These are phyloP conservation scores for Quercus rubra DNA, from an alignment of 306 rosid genomes.

Conservation along the genomic window DNA sequence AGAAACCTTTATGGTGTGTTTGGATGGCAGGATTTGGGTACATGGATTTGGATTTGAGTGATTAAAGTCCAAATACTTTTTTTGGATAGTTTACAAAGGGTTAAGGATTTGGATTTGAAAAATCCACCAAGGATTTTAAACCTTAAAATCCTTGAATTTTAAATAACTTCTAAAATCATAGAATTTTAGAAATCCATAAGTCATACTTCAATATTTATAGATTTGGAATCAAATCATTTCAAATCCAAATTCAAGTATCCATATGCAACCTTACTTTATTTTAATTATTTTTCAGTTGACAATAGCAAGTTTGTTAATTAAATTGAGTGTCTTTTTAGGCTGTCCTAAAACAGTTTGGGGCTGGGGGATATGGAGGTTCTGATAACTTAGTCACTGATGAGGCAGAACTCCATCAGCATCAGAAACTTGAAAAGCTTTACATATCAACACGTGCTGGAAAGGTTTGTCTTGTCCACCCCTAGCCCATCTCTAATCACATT, in stretches of 20 bases:
- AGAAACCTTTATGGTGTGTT: background rate
- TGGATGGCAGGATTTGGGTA: too few species aligned
- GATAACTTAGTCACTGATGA: constrained; percentile 84
- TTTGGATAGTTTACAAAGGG: too few species aligned
- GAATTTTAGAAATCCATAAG: too few species aligned
- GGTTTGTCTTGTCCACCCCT: constrained; percentile 48
- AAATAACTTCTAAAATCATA: too few species aligned
- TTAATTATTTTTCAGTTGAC: background rate
- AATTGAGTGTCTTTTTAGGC: constrained; percentile 51
- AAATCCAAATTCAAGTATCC: too few species aligned
- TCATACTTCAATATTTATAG: too few species aligned
- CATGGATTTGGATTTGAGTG: too few species aligned
- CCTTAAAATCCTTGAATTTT: too few species aligned
- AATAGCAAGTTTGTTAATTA: constrained; percentile 15
- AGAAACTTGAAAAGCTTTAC: constrained; percentile 93
- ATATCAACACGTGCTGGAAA: constrained; percentile 97
- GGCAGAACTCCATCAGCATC: constrained; percentile 80
- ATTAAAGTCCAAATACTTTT: too few species aligned
- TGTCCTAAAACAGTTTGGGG: constrained; percentile 95
- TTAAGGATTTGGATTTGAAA: too few species aligned
- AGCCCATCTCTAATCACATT: constrained; percentile 14
- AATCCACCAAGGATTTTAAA: too few species aligned
- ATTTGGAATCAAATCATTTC: too few species aligned
- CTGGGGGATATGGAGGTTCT: constrained; percentile 94
- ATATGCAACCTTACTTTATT: background rate